These are phyloP conservation scores for Candida incommunis DNA, from an alignment of 805 yeast genomes.

Conservation along the genomic window DNA sequence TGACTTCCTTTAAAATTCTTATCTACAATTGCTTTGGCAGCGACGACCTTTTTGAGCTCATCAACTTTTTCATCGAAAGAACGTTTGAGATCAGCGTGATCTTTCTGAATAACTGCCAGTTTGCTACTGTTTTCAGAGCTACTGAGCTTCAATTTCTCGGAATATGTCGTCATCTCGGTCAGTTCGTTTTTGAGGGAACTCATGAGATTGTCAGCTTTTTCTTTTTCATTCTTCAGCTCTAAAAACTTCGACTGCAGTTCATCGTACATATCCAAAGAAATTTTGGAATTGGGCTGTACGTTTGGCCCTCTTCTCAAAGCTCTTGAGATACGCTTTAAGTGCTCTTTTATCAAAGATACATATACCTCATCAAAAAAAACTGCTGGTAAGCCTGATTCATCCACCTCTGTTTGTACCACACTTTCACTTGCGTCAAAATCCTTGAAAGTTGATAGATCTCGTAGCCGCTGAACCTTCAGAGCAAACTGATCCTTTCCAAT, in stretches of 20 bases:
- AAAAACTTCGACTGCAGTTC: conserved; percentile 20
- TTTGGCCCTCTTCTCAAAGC: conserved; percentile 65
- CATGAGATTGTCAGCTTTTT: conserved; percentile 8
- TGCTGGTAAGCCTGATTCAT: conserved; percentile 72
- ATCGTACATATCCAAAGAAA: conserved; percentile 46
- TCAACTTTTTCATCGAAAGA: background rate
- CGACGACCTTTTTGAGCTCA: conserved; percentile 2
- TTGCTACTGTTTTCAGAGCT: background rate
- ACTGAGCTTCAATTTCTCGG: background rate
- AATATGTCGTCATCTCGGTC: background rate
- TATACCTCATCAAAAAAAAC: conserved; percentile 59
- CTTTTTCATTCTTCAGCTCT: conserved; percentile 9
- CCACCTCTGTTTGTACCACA: background rate
- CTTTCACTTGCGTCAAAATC: conserved; percentile 34
- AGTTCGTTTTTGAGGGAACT: conserved; percentile 4
- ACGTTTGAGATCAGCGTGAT: conserved; percentile 1
- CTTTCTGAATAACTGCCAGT: background rate
- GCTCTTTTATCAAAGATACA: conserved; percentile 53
- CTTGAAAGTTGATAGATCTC: conserved; percentile 40
- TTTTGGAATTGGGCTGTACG: conserved; percentile 49
- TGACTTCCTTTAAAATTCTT: conserved; percentile 12
- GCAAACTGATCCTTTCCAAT: conserved; percentile 72
- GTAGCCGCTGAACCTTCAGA: conserved; percentile 57
- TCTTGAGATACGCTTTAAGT: conserved; percentile 49
- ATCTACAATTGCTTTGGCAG: conserved; percentile 11